Evolutionary conservation across 106 monocot genomes (phyloP).

Genomic region (Dendrobium huoshanense): DNA sequence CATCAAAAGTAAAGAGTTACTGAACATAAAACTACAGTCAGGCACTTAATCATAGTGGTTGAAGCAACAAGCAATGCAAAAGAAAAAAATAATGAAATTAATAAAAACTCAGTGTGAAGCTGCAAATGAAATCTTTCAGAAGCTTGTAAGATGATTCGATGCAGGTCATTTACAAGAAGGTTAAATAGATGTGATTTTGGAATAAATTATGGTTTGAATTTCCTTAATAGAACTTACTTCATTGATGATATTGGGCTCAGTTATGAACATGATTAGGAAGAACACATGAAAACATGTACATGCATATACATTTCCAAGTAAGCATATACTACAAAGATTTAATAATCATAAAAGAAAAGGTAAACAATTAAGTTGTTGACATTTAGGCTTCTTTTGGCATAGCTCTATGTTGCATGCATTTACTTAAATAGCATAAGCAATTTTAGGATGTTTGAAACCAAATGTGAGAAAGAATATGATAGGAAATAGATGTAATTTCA

Average conservation of each 20-base stretch:
- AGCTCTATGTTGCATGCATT: too few species aligned
- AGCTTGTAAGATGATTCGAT: not conserved
- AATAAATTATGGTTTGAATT: not conserved
- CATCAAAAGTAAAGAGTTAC: too few species aligned
- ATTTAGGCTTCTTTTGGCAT: not conserved
- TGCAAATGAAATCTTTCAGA: not conserved
- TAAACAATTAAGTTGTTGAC: not conserved
- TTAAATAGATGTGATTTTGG: not conserved
- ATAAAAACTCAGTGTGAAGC: not conserved
- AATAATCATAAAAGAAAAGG: not conserved
- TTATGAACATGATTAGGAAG: not conserved
- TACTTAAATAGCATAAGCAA: too few species aligned
- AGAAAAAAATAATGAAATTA: not conserved
- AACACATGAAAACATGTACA: constrained; percentile 1
- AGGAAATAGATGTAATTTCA: too few species aligned
- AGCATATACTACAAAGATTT: too few species aligned
- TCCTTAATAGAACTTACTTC: not conserved
- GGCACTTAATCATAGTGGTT: not conserved
- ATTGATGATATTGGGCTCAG: not conserved
- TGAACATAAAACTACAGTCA: too few species aligned
- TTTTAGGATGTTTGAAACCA: too few species aligned
- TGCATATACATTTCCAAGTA: not conserved
- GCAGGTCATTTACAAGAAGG: not conserved
- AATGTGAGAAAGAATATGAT: too few species aligned
- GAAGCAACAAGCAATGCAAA: not conserved